Base-by-base conservation (phyloP, 1,139 yeast species). In the Diutina siamensis region DNA sequence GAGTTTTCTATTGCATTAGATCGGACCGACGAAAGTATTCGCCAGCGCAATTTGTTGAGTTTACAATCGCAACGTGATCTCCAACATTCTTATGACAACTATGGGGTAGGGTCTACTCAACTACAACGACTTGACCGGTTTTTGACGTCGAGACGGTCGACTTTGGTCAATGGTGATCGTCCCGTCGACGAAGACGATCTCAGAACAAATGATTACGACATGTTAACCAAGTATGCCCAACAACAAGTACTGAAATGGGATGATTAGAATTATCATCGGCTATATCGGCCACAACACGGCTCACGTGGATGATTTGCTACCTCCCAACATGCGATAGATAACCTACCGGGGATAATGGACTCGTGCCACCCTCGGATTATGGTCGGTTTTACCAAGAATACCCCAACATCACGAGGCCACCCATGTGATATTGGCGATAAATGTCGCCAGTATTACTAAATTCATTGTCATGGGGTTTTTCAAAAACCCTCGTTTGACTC, bases 41-140 rank as follows among this genome's bases (percentile, higher is more conserved):
- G 63, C 33, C 61, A 63, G 44, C 55, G 61, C 1, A 58, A 61
- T 35, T 47, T 64, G 35, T 49, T 65, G 46, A 76, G 77, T 49
- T 69, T 76, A 46, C 66, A 63, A 35, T 62, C 78, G 1, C 69
- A 73, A 53, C 55, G 61, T 12, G 80, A 77, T 47, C 60, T 81
- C 46, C 57, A 62, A 13, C 61, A 64, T 21, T 74, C 78, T n/a
- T 69, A 73, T 48, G 61, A 68, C 17, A 76, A 79, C 54, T 77
- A 67, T 53, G 80, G 79, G 1, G 60, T 71, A 35, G 84, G 79
- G 12, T 67, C 64, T 15, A 70, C 59, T 31, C 72, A 71, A 51
- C 57, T 72, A 49, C 71, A 75, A 17, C 56, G 87, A 45, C 59
- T 83, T 34, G 68, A 76, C 51, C 62, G 83, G 49, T 80, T 83